Evolutionary conservation across 2,329 filamentous ascomycete genomes (phyloP).

Genomic region (Fusarium vanettenii): DNA sequence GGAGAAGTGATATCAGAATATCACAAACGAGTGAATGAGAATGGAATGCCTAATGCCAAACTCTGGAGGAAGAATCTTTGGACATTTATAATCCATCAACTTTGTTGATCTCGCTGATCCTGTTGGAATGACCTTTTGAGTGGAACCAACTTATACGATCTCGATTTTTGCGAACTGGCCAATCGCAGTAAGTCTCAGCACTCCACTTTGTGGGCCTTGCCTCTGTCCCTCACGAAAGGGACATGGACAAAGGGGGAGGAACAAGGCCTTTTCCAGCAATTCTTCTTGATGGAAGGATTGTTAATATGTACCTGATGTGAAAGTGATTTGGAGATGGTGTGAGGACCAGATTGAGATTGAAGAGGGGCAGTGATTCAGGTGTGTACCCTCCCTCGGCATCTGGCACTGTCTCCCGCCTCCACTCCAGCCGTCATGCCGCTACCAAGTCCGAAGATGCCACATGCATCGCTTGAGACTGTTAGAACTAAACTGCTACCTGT

Average conservation of each 20-base stretch:
- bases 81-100: not conserved
- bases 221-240: not conserved
- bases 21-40: not conserved
- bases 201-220: not conserved
- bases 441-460: not conserved
- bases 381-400: not conserved
- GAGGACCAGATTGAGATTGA: not conserved
- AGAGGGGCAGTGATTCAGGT: not conserved
- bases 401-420: not conserved
- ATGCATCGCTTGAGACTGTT: not conserved
- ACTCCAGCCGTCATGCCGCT: not conserved
- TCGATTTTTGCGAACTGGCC: not conserved
- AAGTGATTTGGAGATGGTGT: not conserved
- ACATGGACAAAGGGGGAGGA: not conserved
- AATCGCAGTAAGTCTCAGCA: not conserved
- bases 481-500: not conserved
- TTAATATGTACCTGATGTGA: not conserved
- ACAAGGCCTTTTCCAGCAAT: not conserved
- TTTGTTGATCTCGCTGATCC: not conserved
- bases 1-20: not conserved
- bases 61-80: not conserved
- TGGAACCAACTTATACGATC: not conserved
- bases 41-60: not conserved
- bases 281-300: not conserved
- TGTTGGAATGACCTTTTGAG: not conserved